These are phyloP conservation scores for Globisporangium irregulare DNA, from an alignment of 352 stramenopile species.

Conservation along the genomic window DNA sequence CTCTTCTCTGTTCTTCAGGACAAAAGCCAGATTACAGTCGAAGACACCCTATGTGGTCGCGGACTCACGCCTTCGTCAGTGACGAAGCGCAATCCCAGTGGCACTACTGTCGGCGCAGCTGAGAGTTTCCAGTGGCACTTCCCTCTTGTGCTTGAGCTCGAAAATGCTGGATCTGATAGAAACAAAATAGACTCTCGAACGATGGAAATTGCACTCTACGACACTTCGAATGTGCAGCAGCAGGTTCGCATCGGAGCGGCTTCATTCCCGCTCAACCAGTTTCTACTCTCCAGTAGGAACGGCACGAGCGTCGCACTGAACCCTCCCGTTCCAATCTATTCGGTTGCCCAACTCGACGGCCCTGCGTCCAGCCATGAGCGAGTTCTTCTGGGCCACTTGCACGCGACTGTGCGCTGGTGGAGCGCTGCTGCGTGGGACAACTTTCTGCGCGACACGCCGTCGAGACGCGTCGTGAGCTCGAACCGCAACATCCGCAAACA, in stretches of 20 bases:
- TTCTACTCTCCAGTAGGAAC: neutral
- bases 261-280: constrained; percentile 17
- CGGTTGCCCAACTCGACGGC: neutral
- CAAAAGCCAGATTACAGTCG: neutral
- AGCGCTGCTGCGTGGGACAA: constrained; percentile 31
- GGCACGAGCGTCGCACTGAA: neutral
- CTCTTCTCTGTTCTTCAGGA: constrained; percentile 1
- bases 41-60: neutral
- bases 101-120: neutral
- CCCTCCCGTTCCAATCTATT: constrained; percentile 11
- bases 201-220: constrained; percentile 28
- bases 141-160: constrained; percentile 22
- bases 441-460: constrained; percentile 32
- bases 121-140: constrained; percentile 33
- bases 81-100: neutral
- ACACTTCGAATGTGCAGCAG: constrained; percentile 17
- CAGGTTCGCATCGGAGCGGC: constrained; percentile 24
- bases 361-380: neutral
- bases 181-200: neutral
- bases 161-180: neutral
- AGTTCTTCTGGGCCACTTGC: constrained; percentile 25
- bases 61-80: constrained; percentile 26
- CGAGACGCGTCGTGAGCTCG: constrained; percentile 60
- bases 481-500: constrained; percentile 43
- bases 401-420: constrained; percentile 46